Conservation (phyloP, 2,329 filamentous ascomycete species). For the Phaeosphaeria sp. region DNA sequence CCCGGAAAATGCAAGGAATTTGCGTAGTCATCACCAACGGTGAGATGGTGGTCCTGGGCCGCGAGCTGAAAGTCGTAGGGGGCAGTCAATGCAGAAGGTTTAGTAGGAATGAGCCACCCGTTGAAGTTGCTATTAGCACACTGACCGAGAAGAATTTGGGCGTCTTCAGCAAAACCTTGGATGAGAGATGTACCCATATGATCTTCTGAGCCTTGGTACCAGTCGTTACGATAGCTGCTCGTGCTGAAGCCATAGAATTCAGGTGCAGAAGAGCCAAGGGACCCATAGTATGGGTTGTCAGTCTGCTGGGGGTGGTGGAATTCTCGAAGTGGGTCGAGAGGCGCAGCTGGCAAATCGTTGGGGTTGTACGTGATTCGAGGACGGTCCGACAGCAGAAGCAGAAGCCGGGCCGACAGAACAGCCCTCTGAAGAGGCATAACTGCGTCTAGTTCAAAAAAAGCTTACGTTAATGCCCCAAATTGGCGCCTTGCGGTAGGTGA, state of each 20-base stretch:
- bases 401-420: no score
- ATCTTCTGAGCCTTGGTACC: background rate
- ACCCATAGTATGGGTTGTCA: background rate
- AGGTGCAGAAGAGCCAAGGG: background rate
- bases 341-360: background rate
- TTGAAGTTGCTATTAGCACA: background rate
- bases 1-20: background rate
- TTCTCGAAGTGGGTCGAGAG: background rate
- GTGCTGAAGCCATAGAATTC: background rate
- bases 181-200: background rate
- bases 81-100: background rate
- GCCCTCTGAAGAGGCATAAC: background rate
- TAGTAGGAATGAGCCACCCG: background rate
- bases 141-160: background rate
- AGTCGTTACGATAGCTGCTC: background rate
- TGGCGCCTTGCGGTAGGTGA: background rate
- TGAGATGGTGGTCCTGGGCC: background rate
- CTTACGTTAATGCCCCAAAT: background rate
- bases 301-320: background rate
- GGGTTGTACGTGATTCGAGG: no score
- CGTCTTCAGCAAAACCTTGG: background rate
- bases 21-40: background rate
- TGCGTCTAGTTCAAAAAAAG: conserved; percentile 14
- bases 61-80: background rate
- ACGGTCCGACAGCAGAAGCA: no score